Base-by-base conservation (phyloP, 441 rosid species). In the Daphne laureola region DNA sequence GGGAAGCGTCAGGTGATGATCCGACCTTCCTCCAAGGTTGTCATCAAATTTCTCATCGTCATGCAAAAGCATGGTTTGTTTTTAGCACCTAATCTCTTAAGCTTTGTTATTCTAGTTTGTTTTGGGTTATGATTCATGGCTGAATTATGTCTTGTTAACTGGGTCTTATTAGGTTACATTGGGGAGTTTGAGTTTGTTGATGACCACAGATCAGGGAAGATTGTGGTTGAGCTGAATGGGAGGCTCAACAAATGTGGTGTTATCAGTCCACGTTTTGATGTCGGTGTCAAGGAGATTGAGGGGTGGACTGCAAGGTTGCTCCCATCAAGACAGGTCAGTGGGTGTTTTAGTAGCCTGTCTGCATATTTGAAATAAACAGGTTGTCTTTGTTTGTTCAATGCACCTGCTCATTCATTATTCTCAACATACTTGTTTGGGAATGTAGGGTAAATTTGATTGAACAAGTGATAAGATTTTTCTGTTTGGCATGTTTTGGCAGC, bases 1-100 rank as follows among this genome's bases (percentile, higher is more conserved):
- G 87, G 87, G 31, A 81, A 78, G 67, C 73, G 87, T 13, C 84
- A 81, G 71, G 87, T 78, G 64, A 76, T 81, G 84, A 81, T 81
- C 67, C 68, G 86, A 70, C 86, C 86, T 0, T 80, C 86, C 9
- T 80, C 83, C 0, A 79, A 79, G 65, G 87, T 81, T 46, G 73
- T 81, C 47, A 73, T 81, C 73, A 81, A 81, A 71, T 81, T 81
- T 55, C 82, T 81, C 8, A 50, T 78, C 16, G 87, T 81, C 54
- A 81, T 81, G 87, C 87, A 81, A 62, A 81, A 78, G 63, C 87
- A 81, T 48, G 87, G 87, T 81, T 46, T 48, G 58, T 45, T 8
- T n/a, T n/a, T n/a, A n/a, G 1, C 38, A 8, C 7, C 38, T 31
- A 0, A 31, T 31, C 38, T 31, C 11, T 31, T 8, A 31, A 31